Evolutionary conservation across 345 rosid genomes (phyloP).

Genomic region (Garcia nutans): DNA sequence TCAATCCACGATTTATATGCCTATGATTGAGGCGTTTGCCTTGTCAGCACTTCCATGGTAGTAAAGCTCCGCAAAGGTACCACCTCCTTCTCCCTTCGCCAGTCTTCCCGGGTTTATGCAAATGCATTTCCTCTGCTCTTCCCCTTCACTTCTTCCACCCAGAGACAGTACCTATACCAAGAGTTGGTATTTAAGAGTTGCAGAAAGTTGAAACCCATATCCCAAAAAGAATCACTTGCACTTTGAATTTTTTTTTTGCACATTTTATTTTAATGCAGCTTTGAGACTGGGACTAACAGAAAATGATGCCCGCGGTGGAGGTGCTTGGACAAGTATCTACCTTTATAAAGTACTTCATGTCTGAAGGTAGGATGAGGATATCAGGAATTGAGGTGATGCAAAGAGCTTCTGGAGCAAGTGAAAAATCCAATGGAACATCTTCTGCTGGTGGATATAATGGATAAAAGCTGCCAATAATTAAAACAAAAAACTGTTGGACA

Average conservation of each 20-base stretch:
- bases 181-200: not conserved
- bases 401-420: constrained; percentile 70
- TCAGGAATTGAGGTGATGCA: constrained; percentile 56
- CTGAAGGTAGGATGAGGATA: constrained; percentile 78
- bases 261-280: not conserved
- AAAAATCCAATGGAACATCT: constrained; percentile 70
- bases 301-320: not conserved
- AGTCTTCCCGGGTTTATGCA: constrained; percentile 89
- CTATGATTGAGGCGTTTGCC: constrained; percentile 58
- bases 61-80: constrained; percentile 76
- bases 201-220: not conserved
- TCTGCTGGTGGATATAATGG: constrained; percentile 88
- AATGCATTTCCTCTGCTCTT: constrained; percentile 55
- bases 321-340: constrained; percentile 25
- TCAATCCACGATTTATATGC: constrained; percentile 42
- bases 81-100: constrained; percentile 82
- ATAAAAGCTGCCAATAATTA: constrained; percentile 59
- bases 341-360: constrained; percentile 79
- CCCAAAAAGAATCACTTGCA: not conserved
- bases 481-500: not conserved
- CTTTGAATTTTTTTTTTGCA: not conserved
- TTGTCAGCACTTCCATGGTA: constrained; percentile 56
- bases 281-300: not conserved
- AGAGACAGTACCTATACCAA: constrained; percentile 50
- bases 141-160: constrained; percentile 56